These are phyloP conservation scores for Apiospora rasikravindrae DNA, from an alignment of 2,329 filamentous ascomycete genomes.

Conservation along the genomic window DNA sequence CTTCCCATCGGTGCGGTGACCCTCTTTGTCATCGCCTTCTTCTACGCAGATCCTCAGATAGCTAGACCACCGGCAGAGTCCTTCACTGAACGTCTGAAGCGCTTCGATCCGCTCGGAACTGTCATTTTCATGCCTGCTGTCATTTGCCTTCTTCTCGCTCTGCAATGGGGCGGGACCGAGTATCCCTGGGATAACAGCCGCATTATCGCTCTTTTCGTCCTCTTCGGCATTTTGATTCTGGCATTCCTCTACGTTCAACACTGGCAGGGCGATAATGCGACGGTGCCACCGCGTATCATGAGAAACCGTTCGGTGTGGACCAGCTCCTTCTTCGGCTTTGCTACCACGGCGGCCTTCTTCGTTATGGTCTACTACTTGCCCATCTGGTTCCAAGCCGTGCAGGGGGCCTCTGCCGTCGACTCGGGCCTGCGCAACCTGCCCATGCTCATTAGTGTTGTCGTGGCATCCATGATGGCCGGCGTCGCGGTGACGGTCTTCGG, in stretches of 20 bases:
- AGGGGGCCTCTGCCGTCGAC: conserved; percentile 40
- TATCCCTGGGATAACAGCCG: conserved; percentile 43
- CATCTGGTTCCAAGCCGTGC: conserved; percentile 39
- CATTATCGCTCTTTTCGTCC: conserved; percentile 41
- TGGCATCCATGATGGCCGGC: conserved; percentile 36
- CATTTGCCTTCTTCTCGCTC: conserved; percentile 51
- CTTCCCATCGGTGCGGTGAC: conserved; percentile 38
- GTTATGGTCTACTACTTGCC: conserved; percentile 42
- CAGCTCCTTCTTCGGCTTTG: conserved; percentile 38
- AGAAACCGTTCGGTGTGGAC: conserved; percentile 41
- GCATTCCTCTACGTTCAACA: conserved; percentile 43
- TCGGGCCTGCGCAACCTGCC: conserved; percentile 44
- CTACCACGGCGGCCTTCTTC: conserved; percentile 41
- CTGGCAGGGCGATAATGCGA: conserved; percentile 43
- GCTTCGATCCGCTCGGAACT: conserved; percentile 36
- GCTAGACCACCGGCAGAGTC: conserved; percentile 25
- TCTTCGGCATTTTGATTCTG: conserved; percentile 38
- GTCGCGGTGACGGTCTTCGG: conserved; percentile 38
- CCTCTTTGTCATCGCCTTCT: conserved; percentile 31
- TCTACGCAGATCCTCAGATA: conserved; percentile 30
- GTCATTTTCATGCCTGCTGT: conserved; percentile 40
- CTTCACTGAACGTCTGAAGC: conserved; percentile 28
- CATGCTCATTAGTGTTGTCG: conserved; percentile 38
- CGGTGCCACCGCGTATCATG: conserved; percentile 47
- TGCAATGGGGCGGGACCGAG: conserved; percentile 50